Conservation (phyloP, 805 yeast genomes). For the Lipomyces sp. region DNA sequence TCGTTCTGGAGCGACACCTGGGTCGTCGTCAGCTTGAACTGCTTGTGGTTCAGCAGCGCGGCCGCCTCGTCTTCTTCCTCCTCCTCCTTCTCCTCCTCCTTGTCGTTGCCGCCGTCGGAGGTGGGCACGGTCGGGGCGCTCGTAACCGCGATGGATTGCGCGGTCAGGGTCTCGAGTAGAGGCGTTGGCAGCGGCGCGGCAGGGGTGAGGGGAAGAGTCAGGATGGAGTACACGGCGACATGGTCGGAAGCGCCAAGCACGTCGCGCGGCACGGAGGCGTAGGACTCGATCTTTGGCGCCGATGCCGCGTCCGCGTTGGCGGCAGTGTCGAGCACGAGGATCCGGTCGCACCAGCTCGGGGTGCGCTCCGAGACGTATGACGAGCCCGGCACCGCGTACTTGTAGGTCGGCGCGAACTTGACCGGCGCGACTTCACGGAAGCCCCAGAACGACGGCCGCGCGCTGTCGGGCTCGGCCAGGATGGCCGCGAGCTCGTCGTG, state of each 20-base stretch:
- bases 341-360: slow-evolving; percentile 92
- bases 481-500: slow-evolving; percentile 53
- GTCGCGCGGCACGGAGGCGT: slow-evolving; percentile 47
- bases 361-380: slow-evolving; percentile 55
- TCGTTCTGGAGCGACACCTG: slow-evolving; percentile 20
- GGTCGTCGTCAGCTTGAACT: slow-evolving; percentile 10
- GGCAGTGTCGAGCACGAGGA: slow-evolving; percentile 54
- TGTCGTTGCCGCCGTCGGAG: neutral
- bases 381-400: slow-evolving; percentile 44
- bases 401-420: slow-evolving; percentile 75
- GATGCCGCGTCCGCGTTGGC: slow-evolving; percentile 18
- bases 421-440: slow-evolving; percentile 61
- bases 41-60: neutral
- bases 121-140: neutral
- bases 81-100: neutral
- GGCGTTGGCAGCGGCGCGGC: slow-evolving; percentile 10
- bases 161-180: slow-evolving; percentile 5
- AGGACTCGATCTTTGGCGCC: slow-evolving; percentile 40
- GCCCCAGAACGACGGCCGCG: slow-evolving; percentile 50
- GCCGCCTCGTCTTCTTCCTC: slow-evolving; percentile 1
- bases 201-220: slow-evolving; percentile 45
- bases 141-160: slow-evolving; percentile 11
- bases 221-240: slow-evolving; percentile 62
- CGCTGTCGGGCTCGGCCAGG: slow-evolving; percentile 37
- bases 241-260: slow-evolving; percentile 65